Base-by-base conservation (phyloP, 169 alveolate species). In the Plasmodium vivax region DNA sequence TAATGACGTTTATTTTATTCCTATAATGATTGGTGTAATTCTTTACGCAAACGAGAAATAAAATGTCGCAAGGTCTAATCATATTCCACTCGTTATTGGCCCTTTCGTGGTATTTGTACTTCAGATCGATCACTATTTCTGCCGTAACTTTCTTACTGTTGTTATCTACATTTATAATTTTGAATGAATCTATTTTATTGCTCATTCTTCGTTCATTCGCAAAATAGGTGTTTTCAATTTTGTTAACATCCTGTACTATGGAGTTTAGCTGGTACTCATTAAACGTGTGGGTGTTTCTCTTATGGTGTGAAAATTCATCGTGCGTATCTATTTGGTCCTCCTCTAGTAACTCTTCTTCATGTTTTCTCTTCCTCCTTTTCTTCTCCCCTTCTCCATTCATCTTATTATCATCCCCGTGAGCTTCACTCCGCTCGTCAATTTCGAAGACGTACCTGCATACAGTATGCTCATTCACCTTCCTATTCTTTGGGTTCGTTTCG, bases 401-500 rank as follows among this genome's bases (percentile, higher is more conserved):
- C n/a, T 80, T 77, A 80, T 80, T 41, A 6, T 45, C 77, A 43
- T 47, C n/a, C 34, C 43, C 32, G 38, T 58, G 23, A 5, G 12
- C 12, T 32, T 38, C 80, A 72, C 56, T 71, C 45, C 47, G 7
- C 38, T 85, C 90, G 79, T 71, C 85, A 2, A 80, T 93, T 92
- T 92, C 95, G 72, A 82, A 85, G 6, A 84, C 93, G 36, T 92
- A 92, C 16, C 82, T 92, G 27, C 91, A 92, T 36, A 84, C 84
- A 14, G 91, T 84, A 34, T 68, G 23, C 34, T 84, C 93, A 34
- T 84, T 92, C 34, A 85, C 90, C 80, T 93, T 84, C 41, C 34
- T 90, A 90, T 90, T 90, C 38, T 90, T 90, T 5, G 98, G 98
- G 45, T 92, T 94, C 71, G 96, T 95, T 83, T 96, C 94, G 91